phyloP scores from a whole-genome alignment of 257 asterid genomes.

The Fraxinus excelsior region DNA sequence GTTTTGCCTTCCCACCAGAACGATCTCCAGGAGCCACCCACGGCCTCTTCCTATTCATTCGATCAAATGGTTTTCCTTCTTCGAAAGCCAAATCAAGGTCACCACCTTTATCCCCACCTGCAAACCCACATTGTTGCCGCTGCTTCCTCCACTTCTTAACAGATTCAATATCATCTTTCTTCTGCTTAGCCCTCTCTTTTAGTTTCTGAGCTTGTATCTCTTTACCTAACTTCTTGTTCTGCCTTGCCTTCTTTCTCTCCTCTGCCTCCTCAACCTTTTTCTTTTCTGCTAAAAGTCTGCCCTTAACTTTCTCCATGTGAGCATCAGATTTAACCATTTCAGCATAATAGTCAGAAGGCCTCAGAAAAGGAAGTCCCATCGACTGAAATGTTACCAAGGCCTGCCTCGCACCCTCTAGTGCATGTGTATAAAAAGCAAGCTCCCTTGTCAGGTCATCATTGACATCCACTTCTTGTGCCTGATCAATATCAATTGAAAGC shows the following conservation, averaged over 20 bases:
- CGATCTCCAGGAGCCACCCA: conserved; percentile 88
- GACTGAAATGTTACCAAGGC: conserved; percentile 62
- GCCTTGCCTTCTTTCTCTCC: conserved; percentile 87
- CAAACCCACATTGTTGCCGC: conserved; percentile 74
- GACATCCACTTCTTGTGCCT: conserved; percentile 72
- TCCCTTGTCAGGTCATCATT: conserved; percentile 83
- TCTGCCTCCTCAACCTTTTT: conserved; percentile 73
- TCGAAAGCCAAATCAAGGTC: conserved; percentile 63
- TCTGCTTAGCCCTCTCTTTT: conserved; percentile 83
- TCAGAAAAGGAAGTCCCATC: conserved; percentile 58
- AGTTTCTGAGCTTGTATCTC: conserved; percentile 75
- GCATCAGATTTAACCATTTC: conserved; percentile 88
- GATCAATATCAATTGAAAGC: conserved; percentile 57
- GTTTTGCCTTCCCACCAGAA: conserved; percentile 72
- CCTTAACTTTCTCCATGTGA: conserved; percentile 94
- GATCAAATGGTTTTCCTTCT: conserved; percentile 64
- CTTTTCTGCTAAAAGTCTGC: conserved; percentile 81
- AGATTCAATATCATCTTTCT: conserved; percentile 84
- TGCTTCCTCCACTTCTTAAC: conserved; percentile 96
- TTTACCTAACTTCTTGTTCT: conserved; percentile 82
- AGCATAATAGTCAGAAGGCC: conserved; percentile 89
- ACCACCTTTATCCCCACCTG: conserved; percentile 45
- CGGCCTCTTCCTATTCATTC: conserved; percentile 64
- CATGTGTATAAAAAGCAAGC: conserved; percentile 83
- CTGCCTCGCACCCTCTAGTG: conserved; percentile 76